Conservation (phyloP, 2,329 filamentous ascomycete species). For the Botryotinia calthae region DNA sequence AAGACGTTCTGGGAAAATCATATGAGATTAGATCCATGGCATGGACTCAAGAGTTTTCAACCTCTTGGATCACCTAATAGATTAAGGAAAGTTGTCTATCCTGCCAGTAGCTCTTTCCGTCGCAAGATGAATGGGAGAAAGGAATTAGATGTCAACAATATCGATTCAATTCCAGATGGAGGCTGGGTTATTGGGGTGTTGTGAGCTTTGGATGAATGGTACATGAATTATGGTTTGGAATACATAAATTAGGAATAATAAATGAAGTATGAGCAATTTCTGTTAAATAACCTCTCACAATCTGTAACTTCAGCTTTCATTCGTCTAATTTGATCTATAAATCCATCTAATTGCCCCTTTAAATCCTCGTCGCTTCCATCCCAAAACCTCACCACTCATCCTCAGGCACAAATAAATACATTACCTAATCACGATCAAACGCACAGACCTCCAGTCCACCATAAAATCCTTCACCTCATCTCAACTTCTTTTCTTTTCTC, state of each 20-base stretch:
- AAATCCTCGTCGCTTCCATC: background rate
- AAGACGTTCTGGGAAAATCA: constrained; percentile 47
- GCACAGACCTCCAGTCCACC: constrained; percentile 1
- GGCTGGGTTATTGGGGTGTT: constrained; percentile 1
- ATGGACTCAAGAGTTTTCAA: constrained; percentile 43
- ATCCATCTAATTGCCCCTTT: background rate
- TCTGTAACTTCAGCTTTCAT: background rate
- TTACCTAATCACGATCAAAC: background rate
- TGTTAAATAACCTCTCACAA: background rate
- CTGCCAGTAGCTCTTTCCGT: constrained; percentile 39
- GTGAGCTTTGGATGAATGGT: background rate
- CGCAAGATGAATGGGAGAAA: constrained; percentile 42
- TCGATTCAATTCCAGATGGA: constrained; percentile 41
- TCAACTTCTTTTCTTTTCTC: constrained; percentile 8
- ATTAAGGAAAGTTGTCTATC: constrained; percentile 43
- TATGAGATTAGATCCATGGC: constrained; percentile 45
- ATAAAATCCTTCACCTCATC: constrained; percentile 16
- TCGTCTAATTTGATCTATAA: background rate
- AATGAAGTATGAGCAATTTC: background rate
- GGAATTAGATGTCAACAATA: constrained; percentile 40
- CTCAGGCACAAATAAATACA: background rate
- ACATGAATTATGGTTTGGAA: background rate
- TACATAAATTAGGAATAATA: background rate
- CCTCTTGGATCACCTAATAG: constrained; percentile 44
- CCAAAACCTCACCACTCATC: background rate